Conservation (phyloP, 2,329 filamentous ascomycete species). For the Daldinia eschscholtzii region DNA sequence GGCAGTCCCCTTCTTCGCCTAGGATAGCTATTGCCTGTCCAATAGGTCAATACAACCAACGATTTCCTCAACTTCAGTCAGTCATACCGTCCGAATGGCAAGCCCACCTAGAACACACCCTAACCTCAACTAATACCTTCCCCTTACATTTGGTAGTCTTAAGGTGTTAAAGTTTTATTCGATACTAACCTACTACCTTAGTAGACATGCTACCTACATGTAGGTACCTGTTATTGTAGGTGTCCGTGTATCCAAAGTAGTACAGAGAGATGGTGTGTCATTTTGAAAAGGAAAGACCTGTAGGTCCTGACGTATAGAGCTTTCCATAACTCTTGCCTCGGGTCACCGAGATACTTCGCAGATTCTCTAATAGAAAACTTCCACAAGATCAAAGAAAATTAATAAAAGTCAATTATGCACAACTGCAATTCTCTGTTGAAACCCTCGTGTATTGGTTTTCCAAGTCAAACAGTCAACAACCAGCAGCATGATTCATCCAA, state of each 20-base stretch:
- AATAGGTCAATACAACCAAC: not conserved
- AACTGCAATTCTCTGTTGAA: not conserved
- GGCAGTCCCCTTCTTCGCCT: not conserved
- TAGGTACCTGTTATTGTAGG: not conserved
- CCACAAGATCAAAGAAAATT: not conserved
- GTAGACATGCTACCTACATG: too few relatives aligned
- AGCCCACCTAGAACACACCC: not conserved
- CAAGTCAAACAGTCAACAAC: not conserved
- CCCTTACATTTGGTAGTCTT: not conserved
- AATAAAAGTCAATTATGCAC: not conserved
- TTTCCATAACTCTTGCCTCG: not conserved
- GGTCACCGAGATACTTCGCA: not conserved
- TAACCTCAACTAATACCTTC: not conserved
- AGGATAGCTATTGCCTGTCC: not conserved
- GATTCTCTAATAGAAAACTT: not conserved
- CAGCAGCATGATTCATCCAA: constrained; percentile 21
- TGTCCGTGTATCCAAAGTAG: too few relatives aligned
- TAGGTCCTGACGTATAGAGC: too few relatives aligned
- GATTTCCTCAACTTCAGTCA: not conserved
- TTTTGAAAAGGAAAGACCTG: not conserved
- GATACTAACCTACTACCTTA: too few relatives aligned
- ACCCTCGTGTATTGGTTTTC: not conserved
- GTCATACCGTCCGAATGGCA: not conserved
- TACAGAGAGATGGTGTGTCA: too few relatives aligned
- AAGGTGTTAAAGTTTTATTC: not conserved